These are phyloP conservation scores for Gentiana dahurica DNA, from an alignment of 257 asterid genomes.

Conservation along the genomic window DNA sequence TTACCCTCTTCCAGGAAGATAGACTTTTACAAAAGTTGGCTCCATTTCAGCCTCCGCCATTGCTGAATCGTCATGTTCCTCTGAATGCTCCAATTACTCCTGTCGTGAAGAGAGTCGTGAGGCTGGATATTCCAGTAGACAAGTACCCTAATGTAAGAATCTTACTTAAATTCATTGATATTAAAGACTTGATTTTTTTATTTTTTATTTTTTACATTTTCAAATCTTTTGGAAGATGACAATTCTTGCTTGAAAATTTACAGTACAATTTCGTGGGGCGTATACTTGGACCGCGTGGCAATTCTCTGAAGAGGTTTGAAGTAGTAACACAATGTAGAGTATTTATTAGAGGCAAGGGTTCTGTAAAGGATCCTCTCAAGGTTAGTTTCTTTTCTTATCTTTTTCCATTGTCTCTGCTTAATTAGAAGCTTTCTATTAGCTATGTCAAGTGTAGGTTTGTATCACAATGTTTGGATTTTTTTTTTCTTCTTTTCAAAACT, in stretches of 20 bases:
- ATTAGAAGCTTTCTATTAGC: too few relatives aligned
- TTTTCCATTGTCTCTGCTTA: too few relatives aligned
- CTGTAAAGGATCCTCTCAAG: constrained; percentile 69
- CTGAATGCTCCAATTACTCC: constrained; percentile 48
- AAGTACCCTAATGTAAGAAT: constrained; percentile 66
- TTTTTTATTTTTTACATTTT: constrained; percentile 3
- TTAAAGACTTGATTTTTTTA: constrained; percentile 1
- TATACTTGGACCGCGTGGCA: constrained; percentile 76
- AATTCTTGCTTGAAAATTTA: constrained; percentile 17
- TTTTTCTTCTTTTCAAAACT: too few relatives aligned
- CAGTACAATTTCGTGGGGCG: constrained; percentile 87
- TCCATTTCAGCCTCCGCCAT: constrained; percentile 42
- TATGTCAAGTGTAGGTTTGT: too few relatives aligned
- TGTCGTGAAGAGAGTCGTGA: constrained; percentile 55
- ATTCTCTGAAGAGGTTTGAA: constrained; percentile 73
- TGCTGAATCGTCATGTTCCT: constrained; percentile 43
- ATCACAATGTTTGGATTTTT: too few relatives aligned
- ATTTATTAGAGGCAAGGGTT: constrained; percentile 68
- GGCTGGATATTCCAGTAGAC: constrained; percentile 73
- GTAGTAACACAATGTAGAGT: constrained; percentile 74
- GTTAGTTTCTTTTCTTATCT: constrained; percentile 17
- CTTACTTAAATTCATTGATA: neutral
- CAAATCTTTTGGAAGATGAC: neutral
- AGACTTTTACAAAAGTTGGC: constrained; percentile 47
- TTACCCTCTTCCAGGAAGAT: constrained; percentile 36